These are phyloP conservation scores for Fomitopsis schrenkii DNA, from an alignment of 1,284 basidiomycete genomes.

Conservation along the genomic window DNA sequence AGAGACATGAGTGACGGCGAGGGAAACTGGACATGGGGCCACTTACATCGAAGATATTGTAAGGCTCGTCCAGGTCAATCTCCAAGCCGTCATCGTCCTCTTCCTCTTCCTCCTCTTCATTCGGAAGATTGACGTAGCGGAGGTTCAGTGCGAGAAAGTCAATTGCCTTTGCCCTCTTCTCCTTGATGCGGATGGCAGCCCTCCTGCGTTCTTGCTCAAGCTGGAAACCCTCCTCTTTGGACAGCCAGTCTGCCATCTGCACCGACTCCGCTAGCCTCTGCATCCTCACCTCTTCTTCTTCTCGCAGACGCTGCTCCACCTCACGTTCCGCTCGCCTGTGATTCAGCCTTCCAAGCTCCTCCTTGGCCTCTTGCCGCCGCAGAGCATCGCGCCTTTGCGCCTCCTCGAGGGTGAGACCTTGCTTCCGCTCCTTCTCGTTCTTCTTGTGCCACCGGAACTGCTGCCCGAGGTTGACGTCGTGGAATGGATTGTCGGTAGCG, in stretches of 20 bases:
- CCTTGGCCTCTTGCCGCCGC: conserved; percentile 86
- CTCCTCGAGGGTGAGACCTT: conserved; percentile 80
- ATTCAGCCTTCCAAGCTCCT: conserved; percentile 92
- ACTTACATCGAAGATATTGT: conserved; percentile 91
- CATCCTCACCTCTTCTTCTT: conserved; percentile 91
- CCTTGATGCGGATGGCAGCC: conserved; percentile 91
- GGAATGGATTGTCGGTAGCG: conserved; percentile 94
- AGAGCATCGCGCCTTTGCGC: conserved; percentile 78
- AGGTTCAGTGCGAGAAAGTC: conserved; percentile 94
- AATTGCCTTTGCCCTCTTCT: conserved; percentile 94
- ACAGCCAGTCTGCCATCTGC: conserved; percentile 97
- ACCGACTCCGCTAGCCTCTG: conserved; percentile 88
- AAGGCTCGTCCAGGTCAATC: conserved; percentile 97
- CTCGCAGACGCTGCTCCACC: conserved; percentile 80
- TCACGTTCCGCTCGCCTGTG: conserved; percentile 89
- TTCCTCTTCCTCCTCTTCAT: conserved; percentile 44
- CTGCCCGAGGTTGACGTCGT: conserved; percentile 92
- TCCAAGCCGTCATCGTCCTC: conserved; percentile 79
- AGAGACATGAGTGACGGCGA: conserved; percentile 11
- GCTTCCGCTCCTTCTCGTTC: conserved; percentile 90
- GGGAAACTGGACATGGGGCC: not conserved
- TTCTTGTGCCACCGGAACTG: conserved; percentile 99
- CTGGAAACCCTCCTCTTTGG: conserved; percentile 97
- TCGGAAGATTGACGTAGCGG: conserved; percentile 74
- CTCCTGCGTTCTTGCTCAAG: conserved; percentile 90